These are phyloP conservation scores for Metschnikowia borealis DNA, from an alignment of 805 yeast species.

Conservation along the genomic window DNA sequence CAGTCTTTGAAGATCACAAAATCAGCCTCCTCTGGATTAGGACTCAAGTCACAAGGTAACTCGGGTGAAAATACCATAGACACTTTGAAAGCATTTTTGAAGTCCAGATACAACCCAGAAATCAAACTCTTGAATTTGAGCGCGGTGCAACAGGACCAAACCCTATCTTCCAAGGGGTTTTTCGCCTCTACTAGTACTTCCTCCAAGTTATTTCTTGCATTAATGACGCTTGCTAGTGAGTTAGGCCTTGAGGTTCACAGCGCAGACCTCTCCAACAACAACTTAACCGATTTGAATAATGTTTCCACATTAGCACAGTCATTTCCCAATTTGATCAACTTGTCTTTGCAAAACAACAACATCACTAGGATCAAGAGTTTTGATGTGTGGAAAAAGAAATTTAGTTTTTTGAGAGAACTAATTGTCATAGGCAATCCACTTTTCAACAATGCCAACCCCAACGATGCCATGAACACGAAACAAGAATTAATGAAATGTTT, in stretches of 20 bases:
- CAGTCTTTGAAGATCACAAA: slow-evolving; percentile 53
- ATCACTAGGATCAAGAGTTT: slow-evolving; percentile 55
- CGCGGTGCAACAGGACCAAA: slow-evolving; percentile 60
- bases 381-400: slow-evolving; percentile 75
- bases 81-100: slow-evolving; percentile 57
- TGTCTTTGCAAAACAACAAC: slow-evolving; percentile 75
- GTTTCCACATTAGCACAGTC: slow-evolving; percentile 65
- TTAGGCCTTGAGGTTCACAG: slow-evolving; percentile 58
- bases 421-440: slow-evolving; percentile 79
- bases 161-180: slow-evolving; percentile 56
- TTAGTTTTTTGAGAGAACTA: slow-evolving; percentile 68
- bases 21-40: slow-evolving; percentile 13
- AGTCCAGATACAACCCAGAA: slow-evolving; percentile 62
- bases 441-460: slow-evolving; percentile 27
- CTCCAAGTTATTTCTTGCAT: slow-evolving; percentile 84
- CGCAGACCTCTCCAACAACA: slow-evolving; percentile 60
- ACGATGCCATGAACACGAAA: slow-evolving; percentile 41
- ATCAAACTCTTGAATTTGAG: slow-evolving; percentile 66
- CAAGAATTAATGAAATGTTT: slow-evolving; percentile 64
- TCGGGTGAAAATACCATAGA: slow-evolving; percentile 47
- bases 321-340: slow-evolving; percentile 72
- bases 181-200: slow-evolving; percentile 58
- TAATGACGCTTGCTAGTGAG: slow-evolving; percentile 73
- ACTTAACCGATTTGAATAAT: slow-evolving; percentile 54
- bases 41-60: slow-evolving; percentile 10